Evolutionary conservation across 2,329 filamentous ascomycete genomes (phyloP).

Genomic region (Sclerotinia spermophila): DNA sequence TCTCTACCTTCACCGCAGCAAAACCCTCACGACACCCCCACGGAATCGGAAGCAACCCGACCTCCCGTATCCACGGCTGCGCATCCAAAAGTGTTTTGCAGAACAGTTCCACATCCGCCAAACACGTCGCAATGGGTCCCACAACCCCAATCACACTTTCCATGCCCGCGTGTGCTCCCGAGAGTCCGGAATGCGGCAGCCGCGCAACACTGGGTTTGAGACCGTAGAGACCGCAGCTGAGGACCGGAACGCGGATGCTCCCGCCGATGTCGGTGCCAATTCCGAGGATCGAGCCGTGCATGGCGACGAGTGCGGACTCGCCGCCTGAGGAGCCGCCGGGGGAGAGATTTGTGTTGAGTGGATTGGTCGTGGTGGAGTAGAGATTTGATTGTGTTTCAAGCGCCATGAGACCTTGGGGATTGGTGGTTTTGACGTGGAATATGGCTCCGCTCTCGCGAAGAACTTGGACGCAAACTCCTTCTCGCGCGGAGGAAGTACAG

Average conservation of each 20-base stretch:
- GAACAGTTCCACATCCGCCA: conserved; percentile 43
- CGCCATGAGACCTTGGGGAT: conserved; percentile 50
- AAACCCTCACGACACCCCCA: conserved; percentile 39
- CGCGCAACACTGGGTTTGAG: conserved; percentile 31
- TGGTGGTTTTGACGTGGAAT: conserved; percentile 50
- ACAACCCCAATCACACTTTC: conserved; percentile 46
- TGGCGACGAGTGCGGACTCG: conserved; percentile 54
- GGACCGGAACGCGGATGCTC: conserved; percentile 34
- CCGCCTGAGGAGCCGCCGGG: conserved; percentile 61
- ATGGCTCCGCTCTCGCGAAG: conserved; percentile 47
- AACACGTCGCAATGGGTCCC: conserved; percentile 46
- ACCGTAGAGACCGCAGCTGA: conserved; percentile 47
- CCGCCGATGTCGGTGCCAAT: conserved; percentile 34
- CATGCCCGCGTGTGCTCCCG: conserved; percentile 49
- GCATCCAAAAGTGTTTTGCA: conserved; percentile 14
- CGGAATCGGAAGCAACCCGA: conserved; percentile 48
- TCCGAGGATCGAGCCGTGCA: conserved; percentile 50
- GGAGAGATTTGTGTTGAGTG: conserved; percentile 52
- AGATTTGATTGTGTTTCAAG: conserved; percentile 43
- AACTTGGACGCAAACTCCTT: conserved; percentile 46
- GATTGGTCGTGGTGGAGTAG: conserved; percentile 48
- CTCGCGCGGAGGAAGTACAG: conserved; percentile 42
- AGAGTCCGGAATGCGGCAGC: conserved; percentile 28
- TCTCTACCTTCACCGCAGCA: neutral
- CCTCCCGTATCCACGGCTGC: conserved; percentile 49